Conservation (phyloP, 768 basidiomycete species). For the Termitomyces titanicus region DNA sequence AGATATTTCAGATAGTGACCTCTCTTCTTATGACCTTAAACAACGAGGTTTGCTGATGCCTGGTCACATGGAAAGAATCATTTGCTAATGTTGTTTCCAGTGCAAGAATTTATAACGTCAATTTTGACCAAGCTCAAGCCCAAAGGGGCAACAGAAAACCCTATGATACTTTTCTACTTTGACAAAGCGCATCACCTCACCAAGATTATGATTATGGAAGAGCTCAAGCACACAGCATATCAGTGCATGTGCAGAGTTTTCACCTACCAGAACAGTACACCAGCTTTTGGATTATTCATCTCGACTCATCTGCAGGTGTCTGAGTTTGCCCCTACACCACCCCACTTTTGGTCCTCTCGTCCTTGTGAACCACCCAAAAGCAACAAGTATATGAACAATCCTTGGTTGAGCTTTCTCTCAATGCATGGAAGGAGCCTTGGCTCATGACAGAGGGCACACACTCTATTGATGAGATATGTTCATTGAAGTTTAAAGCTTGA, state of each 20-base stretch:
- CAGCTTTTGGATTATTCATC: neutral
- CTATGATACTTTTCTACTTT: neutral
- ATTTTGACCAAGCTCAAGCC: neutral
- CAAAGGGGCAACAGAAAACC: neutral
- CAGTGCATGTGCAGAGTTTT: neutral
- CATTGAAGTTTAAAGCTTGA: too few species aligned
- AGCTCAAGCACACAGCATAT: neutral
- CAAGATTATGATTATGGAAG: too few species aligned
- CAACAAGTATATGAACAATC: too few species aligned
- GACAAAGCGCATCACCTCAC: too few species aligned
- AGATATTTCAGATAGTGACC: neutral
- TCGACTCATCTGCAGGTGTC: neutral
- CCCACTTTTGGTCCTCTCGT: neutral
- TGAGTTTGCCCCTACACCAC: neutral
- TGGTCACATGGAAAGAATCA: too few species aligned
- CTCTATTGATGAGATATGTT: too few species aligned
- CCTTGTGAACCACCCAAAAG: too few species aligned
- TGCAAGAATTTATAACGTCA: neutral
- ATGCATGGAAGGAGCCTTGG: too few species aligned
- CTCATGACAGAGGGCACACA: too few species aligned
- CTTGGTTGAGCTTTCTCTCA: too few species aligned
- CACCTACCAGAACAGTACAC: neutral
- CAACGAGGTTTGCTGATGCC: neutral
- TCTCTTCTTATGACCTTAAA: too few species aligned
- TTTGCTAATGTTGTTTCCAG: too few species aligned